Conservation (phyloP, 257 asterid species). For the Penstemon davidsonii region DNA sequence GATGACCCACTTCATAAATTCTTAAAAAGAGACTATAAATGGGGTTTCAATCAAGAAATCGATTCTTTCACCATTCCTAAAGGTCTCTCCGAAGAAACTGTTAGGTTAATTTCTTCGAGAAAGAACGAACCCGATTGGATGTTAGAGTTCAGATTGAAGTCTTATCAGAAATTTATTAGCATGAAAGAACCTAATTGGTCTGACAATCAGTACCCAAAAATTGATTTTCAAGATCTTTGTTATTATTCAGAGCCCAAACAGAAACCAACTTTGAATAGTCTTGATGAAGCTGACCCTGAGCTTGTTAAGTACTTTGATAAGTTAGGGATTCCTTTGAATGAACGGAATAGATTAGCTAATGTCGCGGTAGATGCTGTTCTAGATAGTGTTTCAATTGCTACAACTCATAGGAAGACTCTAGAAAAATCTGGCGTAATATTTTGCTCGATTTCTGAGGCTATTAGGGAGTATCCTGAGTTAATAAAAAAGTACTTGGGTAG, state of each 20-base stretch:
- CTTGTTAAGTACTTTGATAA: slow-evolving; percentile 76
- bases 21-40: slow-evolving; percentile 77
- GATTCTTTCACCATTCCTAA: slow-evolving; percentile 86
- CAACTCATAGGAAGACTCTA: slow-evolving; percentile 82
- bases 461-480: slow-evolving; percentile 79
- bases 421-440: slow-evolving; percentile 88
- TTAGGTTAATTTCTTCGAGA: slow-evolving; percentile 73
- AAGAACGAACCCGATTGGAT: slow-evolving; percentile 87
- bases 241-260: slow-evolving; percentile 91
- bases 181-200: slow-evolving; percentile 95
- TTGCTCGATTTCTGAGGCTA: slow-evolving; percentile 93
- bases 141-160: slow-evolving; percentile 76
- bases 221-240: slow-evolving; percentile 72
- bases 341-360: slow-evolving; percentile 81
- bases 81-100: slow-evolving; percentile 77
- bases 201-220: slow-evolving; percentile 69
- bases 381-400: slow-evolving; percentile 93
- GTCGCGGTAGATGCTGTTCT: slow-evolving; percentile 96
- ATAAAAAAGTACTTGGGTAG: slow-evolving; percentile 72
- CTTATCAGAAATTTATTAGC: slow-evolving; percentile 60
- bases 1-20: slow-evolving; percentile 71
- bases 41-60: slow-evolving; percentile 84
- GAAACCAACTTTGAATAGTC: slow-evolving; percentile 79
- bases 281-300: slow-evolving; percentile 93
- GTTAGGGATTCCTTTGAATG: slow-evolving; percentile 86